Conservation (phyloP, 805 yeast genomes). For the Lipomyces yamadae region DNA sequence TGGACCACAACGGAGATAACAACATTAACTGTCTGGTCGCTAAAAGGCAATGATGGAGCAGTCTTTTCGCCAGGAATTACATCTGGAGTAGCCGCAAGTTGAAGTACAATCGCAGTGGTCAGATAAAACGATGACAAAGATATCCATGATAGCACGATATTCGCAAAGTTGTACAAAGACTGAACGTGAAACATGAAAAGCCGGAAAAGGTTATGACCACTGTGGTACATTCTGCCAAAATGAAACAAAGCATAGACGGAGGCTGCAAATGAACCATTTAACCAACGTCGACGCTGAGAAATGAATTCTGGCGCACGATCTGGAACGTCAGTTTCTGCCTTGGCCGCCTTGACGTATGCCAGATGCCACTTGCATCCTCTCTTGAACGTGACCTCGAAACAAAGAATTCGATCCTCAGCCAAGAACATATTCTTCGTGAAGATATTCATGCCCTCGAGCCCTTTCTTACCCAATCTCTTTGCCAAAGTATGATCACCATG, state of each 20-base stretch:
- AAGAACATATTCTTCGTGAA: slow-evolving; percentile 71
- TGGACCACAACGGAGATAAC: slow-evolving; percentile 48
- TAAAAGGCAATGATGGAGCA: slow-evolving; percentile 40
- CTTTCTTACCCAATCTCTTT: slow-evolving; percentile 53
- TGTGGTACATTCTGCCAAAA: slow-evolving; percentile 59
- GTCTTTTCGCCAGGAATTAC: slow-evolving; percentile 38
- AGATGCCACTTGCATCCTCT: slow-evolving; percentile 62
- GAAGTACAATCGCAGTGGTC: slow-evolving; percentile 65
- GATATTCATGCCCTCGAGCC: slow-evolving; percentile 64
- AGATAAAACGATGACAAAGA: slow-evolving; percentile 65
- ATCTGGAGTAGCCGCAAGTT: slow-evolving; percentile 50
- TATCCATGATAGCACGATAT: slow-evolving; percentile 65
- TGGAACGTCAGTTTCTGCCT: slow-evolving; percentile 73
- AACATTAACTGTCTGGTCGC: slow-evolving; percentile 18
- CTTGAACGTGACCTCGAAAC: slow-evolving; percentile 68
- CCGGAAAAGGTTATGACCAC: slow-evolving; percentile 58
- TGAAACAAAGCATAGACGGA: slow-evolving; percentile 61
- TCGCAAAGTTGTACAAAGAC: slow-evolving; percentile 59
- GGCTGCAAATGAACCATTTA: slow-evolving; percentile 72
- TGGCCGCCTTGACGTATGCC: slow-evolving; percentile 64
- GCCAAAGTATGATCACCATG: slow-evolving; percentile 65
- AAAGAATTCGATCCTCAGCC: slow-evolving; percentile 71
- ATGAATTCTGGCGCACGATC: slow-evolving; percentile 65
- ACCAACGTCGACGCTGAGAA: slow-evolving; percentile 69
- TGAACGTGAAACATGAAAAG: slow-evolving; percentile 59